Base-by-base conservation (phyloP, 257 asterid species). In the Nicotiana paniculata region DNA sequence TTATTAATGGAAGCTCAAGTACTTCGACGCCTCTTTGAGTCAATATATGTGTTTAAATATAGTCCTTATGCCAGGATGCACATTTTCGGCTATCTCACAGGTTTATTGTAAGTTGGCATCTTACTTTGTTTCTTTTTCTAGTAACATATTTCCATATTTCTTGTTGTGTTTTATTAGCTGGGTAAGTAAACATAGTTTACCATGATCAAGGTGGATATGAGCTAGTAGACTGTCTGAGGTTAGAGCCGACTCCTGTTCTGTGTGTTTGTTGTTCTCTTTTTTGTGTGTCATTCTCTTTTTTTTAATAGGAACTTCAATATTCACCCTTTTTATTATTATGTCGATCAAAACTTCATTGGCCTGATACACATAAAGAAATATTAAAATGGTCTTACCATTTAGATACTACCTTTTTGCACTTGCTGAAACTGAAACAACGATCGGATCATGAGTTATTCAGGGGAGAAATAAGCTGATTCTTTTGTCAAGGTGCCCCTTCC, bases 1-100 rank as follows among this genome's bases (percentile, higher is more conserved):
- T 63, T 96, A 63, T 88, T 96, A 86, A 93, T 96, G 93, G 97
- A 93, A 84, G 87, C 89, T 86, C 99, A 96, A 74, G 89, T 91
- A 17, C n/a, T 93, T 81, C 88, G 97, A 30, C 96, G 97, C 74
- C 97, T 93, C 88, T 83, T 83, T 81, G 99, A 96, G 92, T 88
- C 94, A n/a, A 83, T 93, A 81, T 91, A 94, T 37, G 88, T 96
- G 9, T 94, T 93, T 88, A 91, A 92, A 80, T 94, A 93, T 82
- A 90, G 97, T 59, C 97, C 98, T 77, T 83, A 91, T 11, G 98
- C 98, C 86, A 89, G 90, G 85, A 92, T 96, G 99, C 98, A 94
- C 86, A 83, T 96, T 77, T 57, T 83, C 6, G 98, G 91, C 81
- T 93, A 96, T 84, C 88, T 94, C 84, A 82, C 90, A 1, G 97